A percentile compares a stretch with the other conserved stretches of the same genome.
phyloP scores from a whole-genome alignment of 352 stramenopile species.

The Pythium myriotylum region DNA sequence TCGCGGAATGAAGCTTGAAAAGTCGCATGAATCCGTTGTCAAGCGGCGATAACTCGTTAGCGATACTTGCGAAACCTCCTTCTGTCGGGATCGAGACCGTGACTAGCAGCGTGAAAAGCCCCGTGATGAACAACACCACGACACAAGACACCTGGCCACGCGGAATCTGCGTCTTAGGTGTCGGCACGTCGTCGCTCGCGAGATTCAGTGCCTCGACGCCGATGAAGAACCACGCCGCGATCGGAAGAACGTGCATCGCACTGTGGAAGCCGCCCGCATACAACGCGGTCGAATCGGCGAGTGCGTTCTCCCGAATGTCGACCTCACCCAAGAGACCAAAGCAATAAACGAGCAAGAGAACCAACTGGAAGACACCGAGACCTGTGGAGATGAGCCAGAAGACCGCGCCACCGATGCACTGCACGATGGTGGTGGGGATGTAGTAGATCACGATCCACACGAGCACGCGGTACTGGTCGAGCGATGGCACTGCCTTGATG shows the following conservation, averaged over 20 bases:
- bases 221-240: slow-evolving; percentile 21
- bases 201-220: slow-evolving; percentile 25
- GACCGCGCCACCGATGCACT: slow-evolving; percentile 9
- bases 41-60: not conserved
- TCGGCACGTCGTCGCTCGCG: slow-evolving; percentile 12
- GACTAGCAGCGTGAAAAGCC: slow-evolving; percentile 8
- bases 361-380: slow-evolving; percentile 1
- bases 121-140: slow-evolving; percentile 3
- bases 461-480: slow-evolving; percentile 11
- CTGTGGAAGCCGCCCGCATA: slow-evolving; percentile 10
- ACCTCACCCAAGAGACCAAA: slow-evolving; percentile 15
- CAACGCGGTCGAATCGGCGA: not conserved
- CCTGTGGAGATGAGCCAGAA: slow-evolving; percentile 10
- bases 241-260: slow-evolving; percentile 19
- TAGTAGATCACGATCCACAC: slow-evolving; percentile 22
- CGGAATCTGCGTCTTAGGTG: slow-evolving; percentile 14
- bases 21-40: slow-evolving; percentile 21
- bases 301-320: slow-evolving; percentile 7
- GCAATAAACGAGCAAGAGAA: slow-evolving; percentile 18
- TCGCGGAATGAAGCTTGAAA: slow-evolving; percentile 7
- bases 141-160: slow-evolving; percentile 11
- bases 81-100: slow-evolving; percentile 5
- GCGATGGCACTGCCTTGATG: not conserved
- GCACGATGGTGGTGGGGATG: slow-evolving; percentile 11
- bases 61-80: not conserved